A percentile compares a stretch with the other conserved stretches of the same genome.
These are phyloP conservation scores for Hypoxylon intermedium DNA, from an alignment of 495 filamentous ascomycete species.

Conservation along the genomic window DNA sequence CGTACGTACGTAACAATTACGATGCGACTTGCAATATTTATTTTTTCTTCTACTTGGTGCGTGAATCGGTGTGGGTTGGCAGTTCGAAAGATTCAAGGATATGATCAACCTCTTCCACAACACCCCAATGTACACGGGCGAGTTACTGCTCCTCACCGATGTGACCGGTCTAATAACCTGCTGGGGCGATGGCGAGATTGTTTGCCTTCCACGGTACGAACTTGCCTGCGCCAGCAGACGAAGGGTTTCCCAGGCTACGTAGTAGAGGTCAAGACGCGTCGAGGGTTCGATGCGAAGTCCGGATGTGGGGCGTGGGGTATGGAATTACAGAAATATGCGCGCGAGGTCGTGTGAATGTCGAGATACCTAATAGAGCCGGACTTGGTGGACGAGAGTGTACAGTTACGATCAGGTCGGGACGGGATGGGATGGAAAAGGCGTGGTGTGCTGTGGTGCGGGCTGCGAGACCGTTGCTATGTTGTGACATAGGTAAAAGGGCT, in stretches of 20 bases:
- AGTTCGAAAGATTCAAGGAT: constrained; percentile 1
- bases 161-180: constrained; percentile 43
- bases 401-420: neutral
- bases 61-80: constrained; percentile 12
- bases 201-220: constrained; percentile 11
- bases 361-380: constrained; percentile 13
- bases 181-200: constrained; percentile 14
- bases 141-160: constrained; percentile 22
- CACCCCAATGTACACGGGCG: constrained; percentile 18
- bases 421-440: constrained; percentile 5
- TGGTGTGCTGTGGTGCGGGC: constrained; percentile 11
- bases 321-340: constrained; percentile 42
- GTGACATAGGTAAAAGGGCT: constrained; percentile 31
- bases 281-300: constrained; percentile 25
- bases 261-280: constrained; percentile 36
- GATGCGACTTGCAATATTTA: constrained; percentile 1
- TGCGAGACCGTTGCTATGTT: constrained; percentile 33
- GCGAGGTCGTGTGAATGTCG: constrained; percentile 18
- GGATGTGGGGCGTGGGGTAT: constrained; percentile 38
- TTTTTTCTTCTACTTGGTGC: constrained; percentile 8
- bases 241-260: constrained; percentile 19
- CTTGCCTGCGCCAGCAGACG: constrained; percentile 11
- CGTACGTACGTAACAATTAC: constrained; percentile 10
- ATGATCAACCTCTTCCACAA: constrained; percentile 13
- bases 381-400: constrained; percentile 1